phyloP scores from a whole-genome alignment of 768 basidiomycete species.

The Podaxis mareebaensis region DNA sequence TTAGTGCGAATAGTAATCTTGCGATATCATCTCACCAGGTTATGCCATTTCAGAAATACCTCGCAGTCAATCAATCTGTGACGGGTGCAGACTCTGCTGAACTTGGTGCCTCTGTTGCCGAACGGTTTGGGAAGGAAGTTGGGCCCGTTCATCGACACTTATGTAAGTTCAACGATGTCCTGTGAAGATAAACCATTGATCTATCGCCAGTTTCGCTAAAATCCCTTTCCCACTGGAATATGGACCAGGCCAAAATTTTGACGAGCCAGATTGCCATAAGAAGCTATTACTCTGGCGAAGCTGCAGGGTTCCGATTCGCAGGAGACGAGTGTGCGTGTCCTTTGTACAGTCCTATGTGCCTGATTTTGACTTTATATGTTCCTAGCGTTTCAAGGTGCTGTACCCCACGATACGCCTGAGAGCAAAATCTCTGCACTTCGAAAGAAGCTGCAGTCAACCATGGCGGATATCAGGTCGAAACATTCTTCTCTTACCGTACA shows the following conservation, averaged over 20 bases:
- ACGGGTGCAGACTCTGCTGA: slow-evolving; percentile 78
- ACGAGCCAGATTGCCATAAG: slow-evolving; percentile 88
- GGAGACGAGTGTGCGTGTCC: slow-evolving; percentile 48
- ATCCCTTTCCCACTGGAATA: slow-evolving; percentile 59
- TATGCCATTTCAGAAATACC: slow-evolving; percentile 69
- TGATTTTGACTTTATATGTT: neutral
- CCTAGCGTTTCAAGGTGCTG: slow-evolving; percentile 36
- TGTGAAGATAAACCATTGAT: slow-evolving; percentile 11
- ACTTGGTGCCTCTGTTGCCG: slow-evolving; percentile 87
- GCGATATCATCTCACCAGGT: slow-evolving; percentile 4
- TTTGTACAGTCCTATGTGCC: slow-evolving; percentile 24
- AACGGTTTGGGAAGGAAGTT: slow-evolving; percentile 81
- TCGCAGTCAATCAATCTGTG: slow-evolving; percentile 70
- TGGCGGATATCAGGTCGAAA: slow-evolving; percentile 70
- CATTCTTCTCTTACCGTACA: slow-evolving; percentile 73
- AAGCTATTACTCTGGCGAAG: slow-evolving; percentile 87
- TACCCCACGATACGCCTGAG: slow-evolving; percentile 58
- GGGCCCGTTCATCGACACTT: slow-evolving; percentile 76
- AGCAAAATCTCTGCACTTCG: slow-evolving; percentile 68
- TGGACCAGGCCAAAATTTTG: slow-evolving; percentile 80
- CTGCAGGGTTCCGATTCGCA: slow-evolving; percentile 75
- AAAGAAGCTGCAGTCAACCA: slow-evolving; percentile 62
- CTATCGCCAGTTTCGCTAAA: slow-evolving; percentile 50
- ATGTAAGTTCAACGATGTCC: slow-evolving; percentile 44
- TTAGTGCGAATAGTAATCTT: slow-evolving; percentile 30